Evolutionary conservation across 2,329 filamentous ascomycete genomes (phyloP).

Genomic region (Colletotrichum trifolii): DNA sequence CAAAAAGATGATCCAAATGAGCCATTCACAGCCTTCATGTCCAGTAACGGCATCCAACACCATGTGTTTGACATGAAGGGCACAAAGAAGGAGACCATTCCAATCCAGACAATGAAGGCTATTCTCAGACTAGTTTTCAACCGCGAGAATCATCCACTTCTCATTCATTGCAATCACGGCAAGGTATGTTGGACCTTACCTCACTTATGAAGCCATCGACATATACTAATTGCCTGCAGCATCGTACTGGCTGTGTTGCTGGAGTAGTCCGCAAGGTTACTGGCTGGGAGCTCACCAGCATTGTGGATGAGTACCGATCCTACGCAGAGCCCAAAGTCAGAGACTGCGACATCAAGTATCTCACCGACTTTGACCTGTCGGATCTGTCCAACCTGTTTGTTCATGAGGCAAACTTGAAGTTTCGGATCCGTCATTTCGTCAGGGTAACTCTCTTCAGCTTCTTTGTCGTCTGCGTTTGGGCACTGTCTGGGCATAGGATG

Average conservation of each 20-base stretch:
- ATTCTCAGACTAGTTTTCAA: slow-evolving; percentile 80
- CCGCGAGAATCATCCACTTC: slow-evolving; percentile 78
- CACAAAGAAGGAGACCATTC: slow-evolving; percentile 85
- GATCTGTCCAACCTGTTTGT: slow-evolving; percentile 52
- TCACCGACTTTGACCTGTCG: slow-evolving; percentile 59
- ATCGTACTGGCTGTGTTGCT: slow-evolving; percentile 91
- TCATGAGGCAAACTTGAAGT: slow-evolving; percentile 38
- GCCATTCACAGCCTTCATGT: slow-evolving; percentile 71
- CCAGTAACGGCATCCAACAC: slow-evolving; percentile 75
- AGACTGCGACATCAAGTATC: slow-evolving; percentile 70
- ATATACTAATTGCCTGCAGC: slow-evolving; percentile 55
- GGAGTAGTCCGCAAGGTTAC: slow-evolving; percentile 80
- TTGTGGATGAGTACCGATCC: slow-evolving; percentile 78
- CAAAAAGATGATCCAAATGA: slow-evolving; percentile 67
- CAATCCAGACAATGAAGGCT: slow-evolving; percentile 72
- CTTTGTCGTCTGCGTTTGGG: slow-evolving; percentile 56
- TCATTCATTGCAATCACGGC: slow-evolving; percentile 95
- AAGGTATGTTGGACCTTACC: slow-evolving; percentile 59
- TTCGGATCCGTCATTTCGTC: slow-evolving; percentile 51
- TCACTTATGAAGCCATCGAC: background rate
- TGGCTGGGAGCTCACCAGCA: slow-evolving; percentile 71
- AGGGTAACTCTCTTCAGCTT: slow-evolving; percentile 56
- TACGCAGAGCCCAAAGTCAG: slow-evolving; percentile 72
- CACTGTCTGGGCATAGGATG: slow-evolving; percentile 51
- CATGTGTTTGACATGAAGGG: slow-evolving; percentile 81